These are phyloP conservation scores for Monilinia fructicola DNA, from an alignment of 2,329 filamentous ascomycete species.

Conservation along the genomic window DNA sequence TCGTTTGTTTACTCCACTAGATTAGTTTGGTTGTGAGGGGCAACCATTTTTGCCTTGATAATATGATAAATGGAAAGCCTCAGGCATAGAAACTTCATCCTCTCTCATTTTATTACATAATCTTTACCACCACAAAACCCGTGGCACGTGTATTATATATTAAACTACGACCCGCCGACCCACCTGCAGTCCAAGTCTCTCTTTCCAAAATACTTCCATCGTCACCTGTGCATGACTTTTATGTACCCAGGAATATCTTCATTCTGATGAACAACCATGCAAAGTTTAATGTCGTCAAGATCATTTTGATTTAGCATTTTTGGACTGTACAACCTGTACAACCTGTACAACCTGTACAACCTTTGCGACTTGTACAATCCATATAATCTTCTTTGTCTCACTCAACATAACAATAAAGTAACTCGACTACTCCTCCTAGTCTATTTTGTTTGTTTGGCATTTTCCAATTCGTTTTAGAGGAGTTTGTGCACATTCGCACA, in stretches of 20 bases:
- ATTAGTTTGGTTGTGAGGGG: conserved; percentile 24
- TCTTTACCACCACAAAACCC: neutral
- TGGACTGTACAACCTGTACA: neutral
- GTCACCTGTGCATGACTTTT: conserved; percentile 17
- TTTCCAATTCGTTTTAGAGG: neutral
- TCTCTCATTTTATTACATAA: no score
- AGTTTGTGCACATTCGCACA: conserved; percentile 21
- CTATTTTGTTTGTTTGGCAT: neutral
- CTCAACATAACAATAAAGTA: neutral
- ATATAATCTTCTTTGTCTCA: conserved; percentile 1
- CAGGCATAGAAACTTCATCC: neutral
- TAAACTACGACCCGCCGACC: conserved; percentile 16
- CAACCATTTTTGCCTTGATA: conserved; percentile 3
- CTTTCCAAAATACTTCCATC: conserved; percentile 5
- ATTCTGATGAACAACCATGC: conserved; percentile 5
- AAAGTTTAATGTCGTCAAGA: conserved; percentile 3
- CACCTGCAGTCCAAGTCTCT: neutral
- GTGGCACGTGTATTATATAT: neutral
- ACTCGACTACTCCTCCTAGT: neutral
- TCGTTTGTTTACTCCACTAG: conserved; percentile 23
- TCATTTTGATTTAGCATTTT: conserved; percentile 6
- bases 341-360: neutral
- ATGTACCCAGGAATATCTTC: neutral
- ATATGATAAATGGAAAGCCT: neutral
- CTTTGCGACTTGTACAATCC: neutral